Evolutionary conservation across 108 stramenopile genomes (phyloP).

Genomic region (Cyclotella choctawhatcheeana): DNA sequence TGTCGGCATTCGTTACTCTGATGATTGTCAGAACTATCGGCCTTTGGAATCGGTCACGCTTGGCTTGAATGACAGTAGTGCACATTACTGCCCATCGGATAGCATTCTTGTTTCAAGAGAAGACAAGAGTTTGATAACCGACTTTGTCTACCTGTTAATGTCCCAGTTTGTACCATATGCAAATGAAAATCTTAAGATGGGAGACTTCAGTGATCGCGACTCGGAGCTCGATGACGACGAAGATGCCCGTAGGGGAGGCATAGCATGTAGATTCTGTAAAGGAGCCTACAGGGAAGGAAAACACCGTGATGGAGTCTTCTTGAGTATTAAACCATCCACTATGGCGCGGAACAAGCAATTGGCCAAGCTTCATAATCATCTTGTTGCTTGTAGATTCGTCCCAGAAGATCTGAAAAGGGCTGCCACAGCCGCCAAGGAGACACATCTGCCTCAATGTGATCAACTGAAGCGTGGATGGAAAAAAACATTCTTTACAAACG

Average conservation of each 20-base stretch:
- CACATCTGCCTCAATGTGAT: slow-evolving; percentile 32
- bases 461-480: slow-evolving; percentile 37
- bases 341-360: slow-evolving; percentile 34
- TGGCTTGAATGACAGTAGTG: neutral
- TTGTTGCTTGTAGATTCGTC: slow-evolving; percentile 9
- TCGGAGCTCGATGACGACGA: slow-evolving; percentile 8
- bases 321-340: slow-evolving; percentile 25
- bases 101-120: slow-evolving; percentile 4
- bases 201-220: neutral
- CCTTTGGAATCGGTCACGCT: slow-evolving; percentile 11
- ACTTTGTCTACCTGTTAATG: slow-evolving; percentile 29
- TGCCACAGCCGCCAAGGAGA: slow-evolving; percentile 19
- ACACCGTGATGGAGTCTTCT: slow-evolving; percentile 22
- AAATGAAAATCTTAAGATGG: neutral
- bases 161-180: slow-evolving; percentile 27
- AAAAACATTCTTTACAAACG: slow-evolving; percentile 37
- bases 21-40: slow-evolving; percentile 21
- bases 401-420: slow-evolving; percentile 27
- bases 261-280: slow-evolving; percentile 27
- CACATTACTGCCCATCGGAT: slow-evolving; percentile 12
- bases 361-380: slow-evolving; percentile 28
- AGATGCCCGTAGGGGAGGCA: slow-evolving; percentile 19
- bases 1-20: slow-evolving; percentile 29
- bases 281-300: slow-evolving; percentile 23
- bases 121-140: slow-evolving; percentile 23